Evolutionary conservation across 208 protist genomes (phyloP).

Genomic region (Trypanosoma platydactyli): DNA sequence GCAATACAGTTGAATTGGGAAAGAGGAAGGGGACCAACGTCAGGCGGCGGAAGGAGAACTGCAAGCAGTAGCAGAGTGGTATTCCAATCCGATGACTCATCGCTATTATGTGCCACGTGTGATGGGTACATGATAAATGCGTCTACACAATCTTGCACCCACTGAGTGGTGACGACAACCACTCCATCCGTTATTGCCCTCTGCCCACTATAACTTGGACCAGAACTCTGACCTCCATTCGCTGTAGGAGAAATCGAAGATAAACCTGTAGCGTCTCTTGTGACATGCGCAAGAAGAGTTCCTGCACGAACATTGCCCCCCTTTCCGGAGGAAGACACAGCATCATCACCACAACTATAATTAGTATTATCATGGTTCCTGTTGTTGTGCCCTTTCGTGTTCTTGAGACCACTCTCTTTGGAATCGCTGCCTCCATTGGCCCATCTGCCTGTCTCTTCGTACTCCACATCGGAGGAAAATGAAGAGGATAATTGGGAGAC

Average conservation of each 20-base stretch:
- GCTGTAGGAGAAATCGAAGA: neutral
- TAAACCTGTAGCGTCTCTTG: neutral
- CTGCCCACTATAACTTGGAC: neutral
- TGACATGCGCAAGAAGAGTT: neutral
- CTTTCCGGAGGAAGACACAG: neutral
- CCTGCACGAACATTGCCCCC: neutral
- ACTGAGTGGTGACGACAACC: constrained; percentile 21
- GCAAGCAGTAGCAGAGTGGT: constrained; percentile 24
- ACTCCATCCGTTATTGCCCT: neutral
- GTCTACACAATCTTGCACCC: constrained; percentile 28
- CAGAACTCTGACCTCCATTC: neutral
- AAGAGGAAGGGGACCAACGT: constrained; percentile 22
- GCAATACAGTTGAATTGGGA: constrained; percentile 26
- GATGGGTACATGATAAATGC: constrained; percentile 27
- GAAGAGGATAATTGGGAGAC: neutral
- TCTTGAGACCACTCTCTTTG: neutral
- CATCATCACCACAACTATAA: neutral
- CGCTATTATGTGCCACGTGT: constrained; percentile 20
- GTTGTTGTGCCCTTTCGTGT: neutral
- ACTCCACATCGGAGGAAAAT: neutral
- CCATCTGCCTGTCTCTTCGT: neutral
- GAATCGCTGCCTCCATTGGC: neutral
- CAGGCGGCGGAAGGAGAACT: constrained; percentile 24
- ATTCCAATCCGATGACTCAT: constrained; percentile 23
- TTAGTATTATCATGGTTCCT: constrained; percentile 5